A percentile compares a stretch with the other conserved stretches of the same genome.
phyloP scores from a whole-genome alignment of 2,329 filamentous ascomycete species.

The Stachybotrys elegans region DNA sequence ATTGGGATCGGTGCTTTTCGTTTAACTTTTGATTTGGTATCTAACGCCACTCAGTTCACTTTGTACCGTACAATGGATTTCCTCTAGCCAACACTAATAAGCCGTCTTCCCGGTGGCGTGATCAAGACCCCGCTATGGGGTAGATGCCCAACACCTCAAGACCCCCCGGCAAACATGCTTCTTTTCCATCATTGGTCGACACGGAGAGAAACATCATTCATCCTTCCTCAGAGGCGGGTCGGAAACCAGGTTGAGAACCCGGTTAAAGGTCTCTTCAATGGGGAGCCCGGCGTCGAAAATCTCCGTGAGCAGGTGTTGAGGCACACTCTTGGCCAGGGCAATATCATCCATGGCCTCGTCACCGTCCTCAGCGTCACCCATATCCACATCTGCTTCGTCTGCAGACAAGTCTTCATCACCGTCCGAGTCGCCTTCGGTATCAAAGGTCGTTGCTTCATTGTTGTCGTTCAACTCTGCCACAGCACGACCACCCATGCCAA shows the following conservation, averaged over 20 bases:
- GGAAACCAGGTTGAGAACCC: no score
- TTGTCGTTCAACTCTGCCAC: constrained; percentile 20
- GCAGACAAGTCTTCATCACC: constrained; percentile 32
- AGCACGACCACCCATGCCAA: constrained; percentile 39
- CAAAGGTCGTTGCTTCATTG: constrained; percentile 25
- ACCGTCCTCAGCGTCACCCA: constrained; percentile 44
- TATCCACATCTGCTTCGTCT: constrained; percentile 39
- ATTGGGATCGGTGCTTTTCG: constrained; percentile 3
- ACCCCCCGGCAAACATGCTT: no score
- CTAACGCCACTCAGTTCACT: no score
- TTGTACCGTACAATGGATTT: no score
- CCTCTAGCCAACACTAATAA: no score
- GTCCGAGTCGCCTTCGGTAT: constrained; percentile 36
- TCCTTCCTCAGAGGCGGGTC: no score
- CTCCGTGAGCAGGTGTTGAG: constrained; percentile 61
- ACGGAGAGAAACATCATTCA: no score
- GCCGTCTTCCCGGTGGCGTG: no score
- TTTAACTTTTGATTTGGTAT: constrained; percentile 12
- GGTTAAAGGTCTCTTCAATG: constrained; percentile 71
- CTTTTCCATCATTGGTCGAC: no score
- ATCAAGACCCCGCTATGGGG: no score
- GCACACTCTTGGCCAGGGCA: constrained; percentile 59
- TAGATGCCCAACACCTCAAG: no score
- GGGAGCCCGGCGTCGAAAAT: constrained; percentile 68
- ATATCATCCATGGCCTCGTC: no score